Conservation (phyloP, 176 grass and related monocot species). For the maize (Zea mays) region Zm-B73-REFERENCE-NAM-5.0 NC_050100.1:66790501-66791000, state of each 20-base stretch:
- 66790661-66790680: conserved; percentile 87
- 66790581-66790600: conserved; percentile 72
- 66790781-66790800: conserved; percentile 84
- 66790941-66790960: conserved; percentile 68
- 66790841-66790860: conserved; percentile 73
- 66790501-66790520: no score
- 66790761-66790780: conserved; percentile 75
- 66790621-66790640: conserved; percentile 54
- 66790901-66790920: conserved; percentile 75
- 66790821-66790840: conserved; percentile 73
- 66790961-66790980: conserved; percentile 74
- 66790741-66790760: conserved; percentile 89
- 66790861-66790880: conserved; percentile 74
- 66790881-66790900: conserved; percentile 16
- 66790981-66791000: conserved; percentile 64
- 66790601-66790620: conserved; percentile 71
- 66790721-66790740: conserved; percentile 64
- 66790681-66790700: conserved; percentile 71
- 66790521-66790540: no score
- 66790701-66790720: conserved; percentile 81
- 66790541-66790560: conserved; percentile 47
- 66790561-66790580: conserved; percentile 66
- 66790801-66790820: conserved; percentile 77
- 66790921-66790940: conserved; percentile 70
- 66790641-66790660: conserved; percentile 70